Conservation (phyloP, 2,329 filamentous ascomycete species). For the Aspergillus costaricaensis region DNA sequence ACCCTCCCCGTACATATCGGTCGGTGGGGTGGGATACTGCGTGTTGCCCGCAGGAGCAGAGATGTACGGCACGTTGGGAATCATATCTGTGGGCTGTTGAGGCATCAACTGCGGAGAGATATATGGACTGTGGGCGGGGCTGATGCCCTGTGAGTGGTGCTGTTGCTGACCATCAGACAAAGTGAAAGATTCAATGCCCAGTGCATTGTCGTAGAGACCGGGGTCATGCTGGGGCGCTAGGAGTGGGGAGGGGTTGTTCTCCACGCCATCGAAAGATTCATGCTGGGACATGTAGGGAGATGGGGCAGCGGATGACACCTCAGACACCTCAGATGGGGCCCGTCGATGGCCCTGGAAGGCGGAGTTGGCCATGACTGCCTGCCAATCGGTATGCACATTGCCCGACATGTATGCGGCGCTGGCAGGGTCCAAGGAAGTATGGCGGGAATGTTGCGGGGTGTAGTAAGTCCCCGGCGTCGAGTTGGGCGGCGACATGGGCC, state of each 20-base stretch:
- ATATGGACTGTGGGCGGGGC: slow-evolving; percentile 72
- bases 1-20: slow-evolving; percentile 56
- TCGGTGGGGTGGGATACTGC: slow-evolving; percentile 50
- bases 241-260: slow-evolving; percentile 76
- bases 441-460: slow-evolving; percentile 59
- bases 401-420: slow-evolving; percentile 60
- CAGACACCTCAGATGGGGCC: slow-evolving; percentile 86
- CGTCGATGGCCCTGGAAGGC: slow-evolving; percentile 80
- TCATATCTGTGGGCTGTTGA: slow-evolving; percentile 69
- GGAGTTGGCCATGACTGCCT: slow-evolving; percentile 54
- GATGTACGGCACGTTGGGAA: slow-evolving; percentile 45
- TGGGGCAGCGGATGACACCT: slow-evolving; percentile 79
- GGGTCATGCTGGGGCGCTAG: slow-evolving; percentile 71
- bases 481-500: slow-evolving; percentile 57
- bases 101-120: slow-evolving; percentile 66
- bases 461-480: slow-evolving; percentile 55
- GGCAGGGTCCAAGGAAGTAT: slow-evolving; percentile 62
- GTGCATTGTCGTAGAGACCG: slow-evolving; percentile 72
- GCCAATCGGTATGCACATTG: slow-evolving; percentile 59
- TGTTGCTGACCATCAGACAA: slow-evolving; percentile 66
- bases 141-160: slow-evolving; percentile 51
- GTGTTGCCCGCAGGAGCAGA: slow-evolving; percentile 51
- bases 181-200: slow-evolving; percentile 77
- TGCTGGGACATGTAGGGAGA: slow-evolving; percentile 79
- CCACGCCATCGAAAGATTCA: slow-evolving; percentile 75